Percentiles rank a stretch among this genome's conserved stretches.
Conservation (phyloP, 345 rosid species). For the Moricandia arvensis region DNA sequence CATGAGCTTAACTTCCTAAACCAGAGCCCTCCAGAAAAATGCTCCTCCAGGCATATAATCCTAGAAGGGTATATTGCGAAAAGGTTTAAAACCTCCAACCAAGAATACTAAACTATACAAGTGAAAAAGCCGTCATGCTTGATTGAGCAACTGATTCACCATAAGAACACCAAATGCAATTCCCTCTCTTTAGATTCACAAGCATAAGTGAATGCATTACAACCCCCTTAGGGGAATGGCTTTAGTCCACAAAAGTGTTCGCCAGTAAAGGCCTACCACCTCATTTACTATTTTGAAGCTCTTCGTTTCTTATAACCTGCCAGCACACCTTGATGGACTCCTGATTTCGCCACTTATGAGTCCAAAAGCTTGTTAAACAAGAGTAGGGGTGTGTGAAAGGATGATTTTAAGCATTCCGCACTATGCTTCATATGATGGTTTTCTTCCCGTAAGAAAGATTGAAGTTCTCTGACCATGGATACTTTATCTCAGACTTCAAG, state of each 20-base stretch:
- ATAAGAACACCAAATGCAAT: background rate
- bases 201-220: background rate
- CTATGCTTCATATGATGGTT: no score
- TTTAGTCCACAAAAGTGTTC: background rate
- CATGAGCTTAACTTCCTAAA: slow-evolving; percentile 1
- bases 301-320: background rate
- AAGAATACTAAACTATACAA: background rate
- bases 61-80: background rate
- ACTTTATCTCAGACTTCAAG: background rate
- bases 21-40: background rate
- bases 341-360: background rate
- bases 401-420: background rate
- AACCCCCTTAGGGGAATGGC: background rate
- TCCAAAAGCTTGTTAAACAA: background rate
- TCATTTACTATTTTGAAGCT: background rate
- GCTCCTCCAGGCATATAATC: slow-evolving; percentile 1
- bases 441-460: background rate
- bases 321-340: background rate
- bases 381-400: background rate
- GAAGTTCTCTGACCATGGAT: background rate
- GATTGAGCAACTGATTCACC: slow-evolving; percentile 3
- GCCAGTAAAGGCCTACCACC: slow-evolving; percentile 4
- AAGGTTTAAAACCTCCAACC: background rate
- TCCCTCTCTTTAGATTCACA: background rate
- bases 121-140: slow-evolving; percentile 3